These are phyloP conservation scores for Ophiostoma piceae DNA, from an alignment of 2,329 filamentous ascomycete species.

Conservation along the genomic window DNA sequence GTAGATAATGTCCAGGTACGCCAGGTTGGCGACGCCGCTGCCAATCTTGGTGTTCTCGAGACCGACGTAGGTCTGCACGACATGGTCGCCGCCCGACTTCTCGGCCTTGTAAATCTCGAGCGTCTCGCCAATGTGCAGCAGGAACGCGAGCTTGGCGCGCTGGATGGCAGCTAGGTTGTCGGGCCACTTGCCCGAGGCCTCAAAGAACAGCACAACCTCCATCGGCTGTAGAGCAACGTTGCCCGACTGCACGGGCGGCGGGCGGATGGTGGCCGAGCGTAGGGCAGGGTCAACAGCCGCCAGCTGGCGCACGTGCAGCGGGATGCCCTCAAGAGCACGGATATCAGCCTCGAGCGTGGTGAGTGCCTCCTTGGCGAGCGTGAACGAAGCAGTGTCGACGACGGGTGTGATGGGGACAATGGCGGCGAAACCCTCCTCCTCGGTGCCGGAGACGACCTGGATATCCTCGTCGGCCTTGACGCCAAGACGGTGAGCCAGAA, in stretches of 20 bases:
- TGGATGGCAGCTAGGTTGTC: conserved; percentile 89
- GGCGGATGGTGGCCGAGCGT: conserved; percentile 63
- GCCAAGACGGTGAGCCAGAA: conserved; percentile 65
- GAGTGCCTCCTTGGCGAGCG: conserved; percentile 64
- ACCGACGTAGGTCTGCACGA: conserved; percentile 64
- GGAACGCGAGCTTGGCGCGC: conserved; percentile 85
- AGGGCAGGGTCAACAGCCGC: conserved; percentile 66
- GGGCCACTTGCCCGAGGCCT: conserved; percentile 89
- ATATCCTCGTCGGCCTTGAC: conserved; percentile 49
- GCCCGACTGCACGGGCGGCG: conserved; percentile 45
- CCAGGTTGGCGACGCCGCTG: conserved; percentile 65
- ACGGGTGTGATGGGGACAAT: conserved; percentile 44
- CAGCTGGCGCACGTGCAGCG: conserved; percentile 78
- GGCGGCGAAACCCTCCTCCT: conserved; percentile 40
- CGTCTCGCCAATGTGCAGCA: conserved; percentile 68
- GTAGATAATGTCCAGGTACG: conserved; percentile 77
- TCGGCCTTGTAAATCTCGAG: conserved; percentile 52
- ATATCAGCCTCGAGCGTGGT: conserved; percentile 69
- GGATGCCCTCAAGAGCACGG: conserved; percentile 72
- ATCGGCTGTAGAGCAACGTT: conserved; percentile 52
- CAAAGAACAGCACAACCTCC: conserved; percentile 82
- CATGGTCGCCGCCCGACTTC: conserved; percentile 35
- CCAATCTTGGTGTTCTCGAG: conserved; percentile 83
- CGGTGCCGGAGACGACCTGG: conserved; percentile 39
- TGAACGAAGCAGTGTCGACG: conserved; percentile 56